A percentile compares a stretch with the other conserved stretches of the same genome.
phyloP scores from a whole-genome alignment of 306 rosid species.

The Sophora flavescens region DNA sequence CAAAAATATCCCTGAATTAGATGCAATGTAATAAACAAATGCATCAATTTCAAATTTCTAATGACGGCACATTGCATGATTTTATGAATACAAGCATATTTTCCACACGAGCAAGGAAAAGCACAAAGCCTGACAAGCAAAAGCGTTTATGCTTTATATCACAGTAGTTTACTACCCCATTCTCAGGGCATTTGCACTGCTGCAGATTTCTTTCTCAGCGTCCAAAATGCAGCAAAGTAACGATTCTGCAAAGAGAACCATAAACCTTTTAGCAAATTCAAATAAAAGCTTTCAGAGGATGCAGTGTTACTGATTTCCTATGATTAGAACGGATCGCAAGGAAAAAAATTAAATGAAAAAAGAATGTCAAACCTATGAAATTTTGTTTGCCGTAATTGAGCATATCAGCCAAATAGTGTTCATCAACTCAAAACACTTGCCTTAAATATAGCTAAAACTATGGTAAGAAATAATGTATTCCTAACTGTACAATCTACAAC shows the following conservation, averaged over 20 bases:
- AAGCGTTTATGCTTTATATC: conserved; percentile 3
- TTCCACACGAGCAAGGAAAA: background rate
- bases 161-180: background rate
- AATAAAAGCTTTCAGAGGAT: conserved; percentile 13
- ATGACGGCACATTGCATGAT: conserved; percentile 5
- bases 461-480: no score
- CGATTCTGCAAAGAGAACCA: conserved; percentile 72
- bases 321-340: background rate
- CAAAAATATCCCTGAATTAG: conserved; percentile 2
- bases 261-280: conserved; percentile 23
- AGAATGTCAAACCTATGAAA: background rate
- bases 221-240: conserved; percentile 90
- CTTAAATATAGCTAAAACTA: no score
- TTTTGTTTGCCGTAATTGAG: background rate
- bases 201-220: conserved; percentile 73
- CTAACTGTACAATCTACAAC: no score
- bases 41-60: conserved; percentile 21
- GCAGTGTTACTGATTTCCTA: background rate
- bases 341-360: background rate
- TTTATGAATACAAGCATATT: conserved; percentile 17
- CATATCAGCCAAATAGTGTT: background rate
- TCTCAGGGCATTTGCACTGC: conserved; percentile 32
- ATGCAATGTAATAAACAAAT: background rate
- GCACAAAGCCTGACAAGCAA: conserved; percentile 13
- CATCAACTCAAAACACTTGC: no score